Base-by-base conservation (phyloP, 2,329 filamentous ascomycete genomes). In the Claviceps africana region DNA sequence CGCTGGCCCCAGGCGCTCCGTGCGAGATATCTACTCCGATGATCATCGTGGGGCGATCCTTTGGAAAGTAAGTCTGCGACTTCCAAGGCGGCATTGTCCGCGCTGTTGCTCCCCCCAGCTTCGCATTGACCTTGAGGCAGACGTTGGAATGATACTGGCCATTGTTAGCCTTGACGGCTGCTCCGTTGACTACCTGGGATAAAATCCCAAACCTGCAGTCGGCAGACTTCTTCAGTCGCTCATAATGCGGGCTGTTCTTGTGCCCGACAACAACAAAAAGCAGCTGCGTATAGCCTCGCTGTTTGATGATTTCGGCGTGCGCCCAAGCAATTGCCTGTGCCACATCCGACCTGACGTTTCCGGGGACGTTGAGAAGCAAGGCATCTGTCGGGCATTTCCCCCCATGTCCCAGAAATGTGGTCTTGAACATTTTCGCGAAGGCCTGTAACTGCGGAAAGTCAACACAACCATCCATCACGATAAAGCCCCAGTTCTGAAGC, bases 71-170 rank as follows among this genome's bases (percentile, higher is more conserved):
- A 0, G 62, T 67, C 0, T 55, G 48, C 45, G 59, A 55, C 47
- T 62, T 65, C 66, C 67, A 69, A 0, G 67, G 62, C 5, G 65
- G 60, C 13, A 57, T 56, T 1, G 67, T 68, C 45, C 65, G 73
- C 50, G 71, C 82, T 1, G 88, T 96, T 0, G 80, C 77, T 6
- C 93, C 93, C 15, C 93, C 93, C 2, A 98, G 77, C 72, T 98
- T 98, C 3, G 88, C 86, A 60, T 98, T 97, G 58, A 98, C 82
- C 72, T 98, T 98, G 88, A 98, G 93, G 57, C 82, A 79, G 0
- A 98, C 88, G 56, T 98, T 98, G 1, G 87, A 93, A 61, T 87
- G 85, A 67, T 97, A 97, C 61, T 98, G 93, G 0, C 77, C 76
- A 22, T 85, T 80, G 17, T 78, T 79, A 64, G 84, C 85, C 39